phyloP scores from a whole-genome alignment of 352 stramenopile species.

The Stephanocyclus meneghinianus region DNA sequence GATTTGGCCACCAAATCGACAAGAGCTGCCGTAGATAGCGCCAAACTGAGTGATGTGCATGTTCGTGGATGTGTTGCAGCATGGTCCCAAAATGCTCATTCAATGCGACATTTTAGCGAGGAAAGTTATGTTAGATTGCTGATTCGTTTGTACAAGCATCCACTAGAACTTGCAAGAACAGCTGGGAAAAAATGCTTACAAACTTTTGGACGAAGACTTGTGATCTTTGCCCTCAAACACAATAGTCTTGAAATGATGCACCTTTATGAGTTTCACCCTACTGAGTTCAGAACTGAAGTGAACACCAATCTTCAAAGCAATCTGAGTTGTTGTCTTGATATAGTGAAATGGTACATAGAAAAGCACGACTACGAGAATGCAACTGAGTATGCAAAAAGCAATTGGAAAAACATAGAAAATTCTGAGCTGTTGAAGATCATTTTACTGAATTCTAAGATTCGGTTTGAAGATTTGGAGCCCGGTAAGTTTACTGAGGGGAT shows the following conservation, averaged over 20 bases:
- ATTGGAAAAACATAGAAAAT: slow-evolving; percentile 26
- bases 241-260: slow-evolving; percentile 24
- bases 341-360: slow-evolving; percentile 36
- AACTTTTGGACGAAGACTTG: slow-evolving; percentile 25
- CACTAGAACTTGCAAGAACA: slow-evolving; percentile 20
- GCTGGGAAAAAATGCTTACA: slow-evolving; percentile 26
- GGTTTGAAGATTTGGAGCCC: slow-evolving; percentile 16
- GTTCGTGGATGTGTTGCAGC: slow-evolving; percentile 12
- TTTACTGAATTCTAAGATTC: slow-evolving; percentile 26
- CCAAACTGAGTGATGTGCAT: slow-evolving; percentile 26
- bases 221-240: slow-evolving; percentile 22
- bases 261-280: slow-evolving; percentile 31
- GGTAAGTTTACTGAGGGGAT: slow-evolving; percentile 15
- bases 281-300: slow-evolving; percentile 33
- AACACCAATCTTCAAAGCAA: slow-evolving; percentile 23
- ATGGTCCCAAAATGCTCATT: slow-evolving; percentile 21
- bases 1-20: slow-evolving; percentile 26
- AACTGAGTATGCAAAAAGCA: slow-evolving; percentile 27
- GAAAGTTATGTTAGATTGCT: slow-evolving; percentile 26
- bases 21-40: slow-evolving; percentile 22
- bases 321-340: slow-evolving; percentile 27
- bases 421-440: slow-evolving; percentile 24
- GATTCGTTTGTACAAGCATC: slow-evolving; percentile 26
- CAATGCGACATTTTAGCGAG: slow-evolving; percentile 13
- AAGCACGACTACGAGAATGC: slow-evolving; percentile 32